Evolutionary conservation across 1,139 yeast species (phyloP), one percentile per base, ranked within the genome.

Genomic region (Arxiozyma heterogenica): DNA sequence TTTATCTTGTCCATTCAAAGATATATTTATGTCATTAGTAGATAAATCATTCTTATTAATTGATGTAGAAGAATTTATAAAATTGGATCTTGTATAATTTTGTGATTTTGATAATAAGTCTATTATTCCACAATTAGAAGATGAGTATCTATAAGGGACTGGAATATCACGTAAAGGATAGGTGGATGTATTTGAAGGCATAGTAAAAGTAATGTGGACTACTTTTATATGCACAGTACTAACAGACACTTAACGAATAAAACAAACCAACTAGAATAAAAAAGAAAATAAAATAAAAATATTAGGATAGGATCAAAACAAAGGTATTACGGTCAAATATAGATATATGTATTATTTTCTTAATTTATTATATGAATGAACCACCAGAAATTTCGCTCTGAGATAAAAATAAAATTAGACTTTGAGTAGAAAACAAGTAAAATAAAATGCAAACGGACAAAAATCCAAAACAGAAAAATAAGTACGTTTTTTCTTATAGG

Each of bases 91-190:
- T 27, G 17, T 9, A 18, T 30, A 12, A 18, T 30, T 22, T 38
- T 27, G 47, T 22, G 17, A 18, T 22, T 15, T 42, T 38, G 41
- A 20, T 3, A 46, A 30, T 41, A 27, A 27, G n/a, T 41, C 38
- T 23, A 39, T 18, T 9, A 47, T 44, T 18, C 46, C 22, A 12
- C n/a, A 39, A 42, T 43, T 41, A 38, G 39, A 41, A 17, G 44
- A 41, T 18, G 55, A 51, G 41, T 59, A 61, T 27, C 57, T 55
- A 38, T 48, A 60, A 15, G 64, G 64, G 8, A 55, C 55, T 5
- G 61, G 59, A 8, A 59, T 54, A 50, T 53, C 55, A 23, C 58
- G 55, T 22, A 61, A 45, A 11, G 64, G 64, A 46, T 53, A 59
- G 45, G 58, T 38, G 44, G 50, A 38, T 21, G 58, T 57, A 20